Percentiles rank a stretch among this genome's conserved stretches.
phyloP scores from a whole-genome alignment of 805 yeast species.

The Tanozyma kutaoensis region DNA sequence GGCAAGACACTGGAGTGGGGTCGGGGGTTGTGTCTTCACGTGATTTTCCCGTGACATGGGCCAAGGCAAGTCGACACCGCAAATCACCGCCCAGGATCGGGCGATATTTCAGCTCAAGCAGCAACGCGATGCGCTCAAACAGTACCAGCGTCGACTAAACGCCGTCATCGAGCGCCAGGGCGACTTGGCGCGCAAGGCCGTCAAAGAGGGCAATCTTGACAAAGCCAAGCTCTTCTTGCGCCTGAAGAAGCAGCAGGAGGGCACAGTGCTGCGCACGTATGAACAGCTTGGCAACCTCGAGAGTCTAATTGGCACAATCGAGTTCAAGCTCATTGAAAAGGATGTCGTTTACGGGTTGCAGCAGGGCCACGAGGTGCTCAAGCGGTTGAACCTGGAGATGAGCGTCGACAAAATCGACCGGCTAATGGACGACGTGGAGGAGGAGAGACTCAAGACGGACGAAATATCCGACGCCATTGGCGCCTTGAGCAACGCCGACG shows the following conservation, averaged over 20 bases:
- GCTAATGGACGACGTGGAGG: slow-evolving; percentile 74
- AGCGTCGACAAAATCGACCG: slow-evolving; percentile 66
- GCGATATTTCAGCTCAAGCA: slow-evolving; percentile 79
- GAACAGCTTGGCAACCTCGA: slow-evolving; percentile 74
- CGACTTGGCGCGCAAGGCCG: slow-evolving; percentile 41
- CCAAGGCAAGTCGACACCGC: slow-evolving; percentile 29
- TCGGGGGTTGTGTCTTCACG: no score
- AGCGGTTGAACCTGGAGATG: slow-evolving; percentile 67
- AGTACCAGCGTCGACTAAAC: slow-evolving; percentile 51
- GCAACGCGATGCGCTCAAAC: slow-evolving; percentile 75
- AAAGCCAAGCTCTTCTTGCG: slow-evolving; percentile 60
- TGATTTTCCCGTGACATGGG: no score
- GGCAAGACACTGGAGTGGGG: no score
- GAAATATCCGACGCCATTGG: slow-evolving; percentile 49
- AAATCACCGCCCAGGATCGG: slow-evolving; percentile 70
- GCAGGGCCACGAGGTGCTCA: slow-evolving; percentile 69
- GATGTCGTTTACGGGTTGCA: slow-evolving; percentile 72
- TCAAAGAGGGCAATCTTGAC: slow-evolving; percentile 37
- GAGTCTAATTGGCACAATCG: slow-evolving; percentile 64
- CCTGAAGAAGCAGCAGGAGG: slow-evolving; percentile 72
- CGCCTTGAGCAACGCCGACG: slow-evolving; percentile 30
- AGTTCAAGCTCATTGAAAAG: slow-evolving; percentile 78
- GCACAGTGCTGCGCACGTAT: slow-evolving; percentile 54
- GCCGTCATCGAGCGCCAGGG: slow-evolving; percentile 49
- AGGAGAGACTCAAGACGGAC: slow-evolving; percentile 67